Percentiles rank a stretch among this genome's conserved stretches.
phyloP scores from a whole-genome alignment of 805 yeast genomes.

The Kodamaea hsintzibuensis region DNA sequence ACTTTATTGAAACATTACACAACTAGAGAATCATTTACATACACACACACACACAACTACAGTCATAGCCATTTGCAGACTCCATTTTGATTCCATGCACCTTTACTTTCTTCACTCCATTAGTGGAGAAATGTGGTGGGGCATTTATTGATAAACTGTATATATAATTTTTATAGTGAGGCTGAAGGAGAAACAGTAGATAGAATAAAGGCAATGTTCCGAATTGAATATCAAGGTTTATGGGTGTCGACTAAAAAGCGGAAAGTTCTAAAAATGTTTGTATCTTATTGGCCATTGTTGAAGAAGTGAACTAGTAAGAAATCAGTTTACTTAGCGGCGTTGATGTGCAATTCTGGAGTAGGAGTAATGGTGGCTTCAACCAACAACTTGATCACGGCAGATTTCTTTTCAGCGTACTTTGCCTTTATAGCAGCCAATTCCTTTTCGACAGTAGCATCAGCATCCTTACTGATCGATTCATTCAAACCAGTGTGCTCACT shows the following conservation, averaged over 20 bases:
- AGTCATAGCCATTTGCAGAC: background rate
- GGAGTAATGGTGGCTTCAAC: constrained; percentile 80
- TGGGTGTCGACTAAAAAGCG: background rate
- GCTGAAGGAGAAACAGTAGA: constrained; percentile 3
- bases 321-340: constrained; percentile 44
- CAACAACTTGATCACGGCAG: constrained; percentile 69
- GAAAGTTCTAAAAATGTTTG: background rate
- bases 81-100: background rate
- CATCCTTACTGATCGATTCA: constrained; percentile 74
- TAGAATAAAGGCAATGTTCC: constrained; percentile 1
- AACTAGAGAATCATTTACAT: too few species aligned
- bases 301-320: background rate
- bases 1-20: too few species aligned
- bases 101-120: background rate
- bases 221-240: constrained; percentile 3
- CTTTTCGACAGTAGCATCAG: constrained; percentile 68
- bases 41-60: too few species aligned
- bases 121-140: background rate
- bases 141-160: constrained; percentile 3
- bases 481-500: constrained; percentile 73
- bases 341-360: constrained; percentile 78
- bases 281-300: background rate
- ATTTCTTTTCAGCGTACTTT: constrained; percentile 61
- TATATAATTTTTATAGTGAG: background rate
- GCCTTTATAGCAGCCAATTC: constrained; percentile 72